Conservation (phyloP, 1,139 yeast species). For the Sugiyamaella pinicola region DNA sequence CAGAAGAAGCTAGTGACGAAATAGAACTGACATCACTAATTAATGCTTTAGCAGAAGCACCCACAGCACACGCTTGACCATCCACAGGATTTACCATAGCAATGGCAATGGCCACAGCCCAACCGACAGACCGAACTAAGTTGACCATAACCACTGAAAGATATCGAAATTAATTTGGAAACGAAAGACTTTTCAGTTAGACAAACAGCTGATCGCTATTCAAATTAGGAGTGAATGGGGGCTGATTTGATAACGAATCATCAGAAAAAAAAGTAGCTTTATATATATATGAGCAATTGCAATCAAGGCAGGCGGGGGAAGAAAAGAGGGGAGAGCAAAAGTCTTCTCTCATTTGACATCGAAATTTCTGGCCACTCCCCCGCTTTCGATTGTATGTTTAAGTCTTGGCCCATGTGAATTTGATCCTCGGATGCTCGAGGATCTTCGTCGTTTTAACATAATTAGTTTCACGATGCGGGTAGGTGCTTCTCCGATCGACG, state of each 20-base stretch:
- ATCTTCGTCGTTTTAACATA: not conserved
- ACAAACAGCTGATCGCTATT: too few relatives aligned
- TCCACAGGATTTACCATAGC: not conserved
- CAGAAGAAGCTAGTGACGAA: not conserved
- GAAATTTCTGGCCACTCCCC: not conserved
- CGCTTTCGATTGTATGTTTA: not conserved
- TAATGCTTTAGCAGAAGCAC: not conserved
- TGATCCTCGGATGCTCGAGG: slow-evolving; percentile 1
- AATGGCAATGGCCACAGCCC: not conserved
- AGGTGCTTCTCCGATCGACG: not conserved
- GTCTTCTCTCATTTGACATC: too few relatives aligned
- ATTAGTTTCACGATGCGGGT: not conserved
- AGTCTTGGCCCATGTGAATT: not conserved
- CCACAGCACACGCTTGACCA: not conserved
- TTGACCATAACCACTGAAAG: not conserved
- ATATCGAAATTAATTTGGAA: not conserved
- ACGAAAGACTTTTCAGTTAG: not conserved
- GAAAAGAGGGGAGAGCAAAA: too few relatives aligned
- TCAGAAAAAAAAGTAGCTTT: too few relatives aligned
- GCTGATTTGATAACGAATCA: too few relatives aligned
- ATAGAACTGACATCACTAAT: not conserved
- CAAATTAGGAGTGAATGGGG: not conserved
- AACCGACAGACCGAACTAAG: not conserved
- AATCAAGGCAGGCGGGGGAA: too few relatives aligned
- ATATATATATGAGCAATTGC: too few relatives aligned